Base-by-base conservation (phyloP, 345 rosid genomes). In the Orychophragmus violaceus region DNA sequence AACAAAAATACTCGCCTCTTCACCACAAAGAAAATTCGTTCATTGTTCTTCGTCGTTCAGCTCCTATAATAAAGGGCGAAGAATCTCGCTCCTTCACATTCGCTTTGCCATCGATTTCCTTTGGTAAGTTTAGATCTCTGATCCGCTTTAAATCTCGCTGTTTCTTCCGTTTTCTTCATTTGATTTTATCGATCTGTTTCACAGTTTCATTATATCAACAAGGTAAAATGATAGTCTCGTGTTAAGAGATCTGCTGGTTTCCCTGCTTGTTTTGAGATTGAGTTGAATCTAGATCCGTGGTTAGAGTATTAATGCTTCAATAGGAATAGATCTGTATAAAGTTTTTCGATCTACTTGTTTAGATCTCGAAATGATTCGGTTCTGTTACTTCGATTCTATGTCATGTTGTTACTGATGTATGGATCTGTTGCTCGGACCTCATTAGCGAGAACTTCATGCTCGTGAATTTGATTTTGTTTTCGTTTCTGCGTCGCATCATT, bases 41-140 rank as follows among this genome's bases (percentile, higher is more conserved):
- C 35, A 33, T 36, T 22, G 64, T 50, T 61, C 59, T 37, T 70
- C 64, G 37, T 71, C 60, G 56, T 51, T 69, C 68, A 56, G 22
- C 72, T 76, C 77, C 29, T 35, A 67, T 62, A 71, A 69, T 13
- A 57, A 78, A 74, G 74, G 84, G 74, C 77, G 75, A 74, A 68
- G 76, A 65, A 23, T 70, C 59, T 37, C 54, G 21, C 66, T 71
- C 79, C 77, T 53, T 48, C 28, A 22, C 24, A 50, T 54, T 44
- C 41, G 57, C 59, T 13, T 62, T 3, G 62, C 71, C 74, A 11
- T 70, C 80, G 22, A 54, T 73, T 73, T 18, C 46, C 3, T 54
- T 57, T 22, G 72, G 53, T 68, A 65, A 23, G 48, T 42, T 12
- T 56, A 46, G 54, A 11, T 44, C 49, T 3, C 45, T 5, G 45